Conservation (phyloP, 768 basidiomycete genomes). For the Scleroderma bovista region DNA sequence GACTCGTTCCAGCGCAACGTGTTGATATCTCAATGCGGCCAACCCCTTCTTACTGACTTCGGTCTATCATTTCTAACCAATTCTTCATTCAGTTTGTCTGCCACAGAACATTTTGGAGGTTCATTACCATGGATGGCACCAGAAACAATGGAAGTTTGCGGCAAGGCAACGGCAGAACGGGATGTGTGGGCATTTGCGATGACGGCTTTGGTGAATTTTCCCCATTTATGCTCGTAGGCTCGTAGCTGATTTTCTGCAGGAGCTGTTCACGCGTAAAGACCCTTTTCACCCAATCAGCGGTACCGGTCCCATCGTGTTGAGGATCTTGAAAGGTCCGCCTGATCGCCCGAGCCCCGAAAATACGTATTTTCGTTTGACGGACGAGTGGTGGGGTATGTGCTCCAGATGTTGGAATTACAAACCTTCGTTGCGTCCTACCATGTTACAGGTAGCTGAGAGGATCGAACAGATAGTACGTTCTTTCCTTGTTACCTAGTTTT, state of each 20-base stretch:
- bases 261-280: not conserved
- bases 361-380: not conserved
- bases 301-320: not conserved
- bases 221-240: not conserved
- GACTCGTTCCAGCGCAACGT: not conserved
- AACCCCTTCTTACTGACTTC: not conserved
- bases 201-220: not conserved
- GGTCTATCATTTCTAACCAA: not conserved
- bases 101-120: not conserved
- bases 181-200: not conserved
- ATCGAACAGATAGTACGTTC: not conserved
- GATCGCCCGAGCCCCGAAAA: not conserved
- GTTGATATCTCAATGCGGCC: not conserved
- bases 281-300: not conserved
- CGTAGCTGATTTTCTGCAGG: not conserved
- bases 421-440: not conserved
- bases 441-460: not conserved
- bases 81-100: not conserved
- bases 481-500: no score
- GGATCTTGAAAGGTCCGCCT: not conserved
- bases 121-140: not conserved
- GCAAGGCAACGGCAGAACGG: not conserved
- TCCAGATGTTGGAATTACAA: not conserved
- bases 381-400: not conserved
- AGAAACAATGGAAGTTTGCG: not conserved